Evolutionary conservation across 228 moss, liverwort and hornwort species (phyloP).

Genomic region (Sphagnum magellanicum): DNA sequence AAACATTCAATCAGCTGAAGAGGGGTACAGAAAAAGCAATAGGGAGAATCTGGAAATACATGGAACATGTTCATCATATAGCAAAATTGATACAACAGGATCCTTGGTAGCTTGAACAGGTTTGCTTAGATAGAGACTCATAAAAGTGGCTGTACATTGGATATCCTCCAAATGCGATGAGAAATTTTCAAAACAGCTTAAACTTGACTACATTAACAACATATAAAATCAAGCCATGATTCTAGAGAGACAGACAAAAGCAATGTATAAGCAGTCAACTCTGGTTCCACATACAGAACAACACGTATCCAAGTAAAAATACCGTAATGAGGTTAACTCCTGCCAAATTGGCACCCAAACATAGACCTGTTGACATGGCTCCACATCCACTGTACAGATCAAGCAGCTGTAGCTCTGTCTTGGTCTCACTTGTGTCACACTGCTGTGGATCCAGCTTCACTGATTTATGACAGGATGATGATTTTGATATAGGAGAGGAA

Average conservation of each 20-base stretch:
- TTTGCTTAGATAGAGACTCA: too few species aligned
- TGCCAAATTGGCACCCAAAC: constrained; percentile 67
- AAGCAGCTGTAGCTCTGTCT: constrained; percentile 49
- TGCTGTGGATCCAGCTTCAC: neutral
- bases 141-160: too few species aligned
- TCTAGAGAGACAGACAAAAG: too few species aligned
- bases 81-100: too few species aligned
- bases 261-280: neutral
- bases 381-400: constrained; percentile 98
- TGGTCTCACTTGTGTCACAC: constrained; percentile 8
- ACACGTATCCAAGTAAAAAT: neutral
- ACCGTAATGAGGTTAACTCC: constrained; percentile 85
- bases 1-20: neutral
- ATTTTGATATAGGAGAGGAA: constrained; percentile 7
- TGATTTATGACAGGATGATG: neutral
- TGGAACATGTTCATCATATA: too few species aligned
- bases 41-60: too few species aligned
- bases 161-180: too few species aligned
- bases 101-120: too few species aligned
- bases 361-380: constrained; percentile 93
- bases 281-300: neutral
- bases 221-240: too few species aligned
- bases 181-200: too few species aligned
- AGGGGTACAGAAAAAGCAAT: too few species aligned
- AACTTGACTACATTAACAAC: too few species aligned